phyloP scores from a whole-genome alignment of 2,329 filamentous ascomycete genomes.

The Juglanconis oblonga region DNA sequence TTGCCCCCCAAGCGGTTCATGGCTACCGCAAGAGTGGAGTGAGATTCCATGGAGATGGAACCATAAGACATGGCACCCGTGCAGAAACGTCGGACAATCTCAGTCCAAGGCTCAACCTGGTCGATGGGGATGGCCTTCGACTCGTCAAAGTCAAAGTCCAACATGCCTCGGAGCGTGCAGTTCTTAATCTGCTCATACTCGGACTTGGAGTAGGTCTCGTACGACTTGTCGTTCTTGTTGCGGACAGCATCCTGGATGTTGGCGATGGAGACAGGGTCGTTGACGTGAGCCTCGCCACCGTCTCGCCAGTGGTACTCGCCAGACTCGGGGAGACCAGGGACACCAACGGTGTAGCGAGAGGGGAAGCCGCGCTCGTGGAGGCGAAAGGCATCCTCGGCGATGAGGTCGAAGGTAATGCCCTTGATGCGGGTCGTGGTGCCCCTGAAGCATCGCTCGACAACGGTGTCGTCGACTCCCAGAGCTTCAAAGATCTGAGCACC shows the following conservation, averaged over 20 bases:
- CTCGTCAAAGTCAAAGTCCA: conserved; percentile 95
- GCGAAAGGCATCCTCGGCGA: conserved; percentile 90
- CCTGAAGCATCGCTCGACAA: conserved; percentile 92
- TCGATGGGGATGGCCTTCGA: conserved; percentile 84
- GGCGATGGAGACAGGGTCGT: conserved; percentile 90
- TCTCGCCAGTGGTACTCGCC: conserved; percentile 99
- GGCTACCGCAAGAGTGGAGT: conserved; percentile 90
- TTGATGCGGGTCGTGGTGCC: conserved; percentile 93
- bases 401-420: conserved; percentile 88
- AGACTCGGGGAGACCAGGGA: conserved; percentile 83
- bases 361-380: conserved; percentile 94
- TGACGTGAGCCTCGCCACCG: conserved; percentile 91
- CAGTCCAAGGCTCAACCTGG: conserved; percentile 96
- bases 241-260: conserved; percentile 96
- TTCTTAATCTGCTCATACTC: conserved; percentile 97
- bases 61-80: conserved; percentile 99
- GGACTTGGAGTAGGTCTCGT: conserved; percentile 89
- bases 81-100: conserved; percentile 93
- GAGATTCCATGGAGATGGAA: conserved; percentile 97
- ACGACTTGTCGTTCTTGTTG: conserved; percentile 97
- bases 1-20: conserved; percentile 97
- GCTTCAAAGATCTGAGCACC: conserved; percentile 97
- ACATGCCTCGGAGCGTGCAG: conserved; percentile 87
- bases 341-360: conserved; percentile 69
- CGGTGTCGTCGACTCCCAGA: conserved; percentile 85